phyloP scores from a whole-genome alignment of 495 filamentous ascomycete species.

The Sphaerosporella brunnea region DNA sequence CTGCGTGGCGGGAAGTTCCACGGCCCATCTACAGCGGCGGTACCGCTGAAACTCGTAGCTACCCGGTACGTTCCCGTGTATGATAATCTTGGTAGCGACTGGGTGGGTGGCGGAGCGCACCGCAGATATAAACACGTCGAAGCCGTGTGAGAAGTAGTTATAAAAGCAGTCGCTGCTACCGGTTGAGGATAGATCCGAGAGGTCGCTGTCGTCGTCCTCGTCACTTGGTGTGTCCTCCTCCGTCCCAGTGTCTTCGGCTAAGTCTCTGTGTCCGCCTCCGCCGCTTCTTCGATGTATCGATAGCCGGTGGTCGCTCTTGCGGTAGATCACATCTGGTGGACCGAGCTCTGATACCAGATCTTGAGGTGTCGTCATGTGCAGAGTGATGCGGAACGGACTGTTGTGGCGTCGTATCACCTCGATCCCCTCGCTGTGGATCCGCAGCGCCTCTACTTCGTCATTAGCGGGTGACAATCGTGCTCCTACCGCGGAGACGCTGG shows the following conservation, averaged over 20 bases:
- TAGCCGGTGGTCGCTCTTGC: constrained; percentile 78
- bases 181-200: constrained; percentile 30
- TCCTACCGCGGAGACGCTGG: constrained; percentile 31
- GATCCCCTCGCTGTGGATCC: constrained; percentile 52
- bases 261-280: constrained; percentile 33
- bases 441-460: constrained; percentile 68
- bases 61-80: constrained; percentile 87
- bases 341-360: constrained; percentile 79
- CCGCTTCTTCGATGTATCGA: constrained; percentile 84
- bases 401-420: constrained; percentile 51
- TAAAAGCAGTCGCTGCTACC: constrained; percentile 65
- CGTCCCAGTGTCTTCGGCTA: constrained; percentile 41
- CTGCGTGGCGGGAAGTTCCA: constrained; percentile 37
- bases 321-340: constrained; percentile 85
- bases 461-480: constrained; percentile 23
- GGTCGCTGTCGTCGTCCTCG: constrained; percentile 56
- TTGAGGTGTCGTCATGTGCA: constrained; percentile 74
- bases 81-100: constrained; percentile 72
- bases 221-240: constrained; percentile 71
- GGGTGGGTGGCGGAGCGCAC: constrained; percentile 42
- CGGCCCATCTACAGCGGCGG: constrained; percentile 71
- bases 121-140: constrained; percentile 80
- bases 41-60: constrained; percentile 95
- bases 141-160: constrained; percentile 89
- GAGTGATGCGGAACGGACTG: constrained; percentile 43